A percentile compares a stretch with the other conserved stretches of the same genome.
Conservation (phyloP, 2,329 filamentous ascomycete species). For the Neonectria neomacrospora region DNA sequence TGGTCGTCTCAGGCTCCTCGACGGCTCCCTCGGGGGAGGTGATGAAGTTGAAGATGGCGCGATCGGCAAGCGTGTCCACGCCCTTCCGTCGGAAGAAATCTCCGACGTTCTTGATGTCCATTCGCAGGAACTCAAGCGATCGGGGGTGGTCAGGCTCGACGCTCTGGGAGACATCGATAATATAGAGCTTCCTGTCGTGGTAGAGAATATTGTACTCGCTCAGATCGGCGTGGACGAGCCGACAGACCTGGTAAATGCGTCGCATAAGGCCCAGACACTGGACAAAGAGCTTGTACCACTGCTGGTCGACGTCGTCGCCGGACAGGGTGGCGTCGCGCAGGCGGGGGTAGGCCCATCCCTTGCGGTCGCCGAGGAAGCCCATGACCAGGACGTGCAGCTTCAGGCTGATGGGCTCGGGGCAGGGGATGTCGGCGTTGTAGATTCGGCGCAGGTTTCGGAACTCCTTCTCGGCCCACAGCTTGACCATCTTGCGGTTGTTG, state of each 20-base stretch:
- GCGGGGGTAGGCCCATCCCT: conserved; percentile 88
- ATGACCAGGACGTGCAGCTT: conserved; percentile 96
- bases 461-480: conserved; percentile 98
- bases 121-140: conserved; percentile 91
- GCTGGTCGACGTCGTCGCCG: conserved; percentile 73
- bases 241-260: conserved; percentile 90
- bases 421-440: conserved; percentile 85
- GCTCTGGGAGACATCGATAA: conserved; percentile 97
- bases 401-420: conserved; percentile 87
- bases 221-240: conserved; percentile 92
- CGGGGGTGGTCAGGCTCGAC: conserved; percentile 97
- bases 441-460: conserved; percentile 92
- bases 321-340: conserved; percentile 85
- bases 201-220: conserved; percentile 99
- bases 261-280: conserved; percentile 91
- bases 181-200: conserved; percentile 82
- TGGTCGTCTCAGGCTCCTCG: conserved; percentile 69
- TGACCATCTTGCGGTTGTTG: conserved; percentile 96
- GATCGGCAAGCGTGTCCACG: conserved; percentile 83
- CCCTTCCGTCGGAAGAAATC: conserved; percentile 92
- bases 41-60: conserved; percentile 86
- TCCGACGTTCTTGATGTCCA: conserved; percentile 97
- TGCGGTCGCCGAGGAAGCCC: conserved; percentile 88
- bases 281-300: conserved; percentile 83
- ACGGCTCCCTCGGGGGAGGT: conserved; percentile 69